Base-by-base conservation (phyloP, 169 alveolate species). In the Cyclospora cayetanensis region DNA sequence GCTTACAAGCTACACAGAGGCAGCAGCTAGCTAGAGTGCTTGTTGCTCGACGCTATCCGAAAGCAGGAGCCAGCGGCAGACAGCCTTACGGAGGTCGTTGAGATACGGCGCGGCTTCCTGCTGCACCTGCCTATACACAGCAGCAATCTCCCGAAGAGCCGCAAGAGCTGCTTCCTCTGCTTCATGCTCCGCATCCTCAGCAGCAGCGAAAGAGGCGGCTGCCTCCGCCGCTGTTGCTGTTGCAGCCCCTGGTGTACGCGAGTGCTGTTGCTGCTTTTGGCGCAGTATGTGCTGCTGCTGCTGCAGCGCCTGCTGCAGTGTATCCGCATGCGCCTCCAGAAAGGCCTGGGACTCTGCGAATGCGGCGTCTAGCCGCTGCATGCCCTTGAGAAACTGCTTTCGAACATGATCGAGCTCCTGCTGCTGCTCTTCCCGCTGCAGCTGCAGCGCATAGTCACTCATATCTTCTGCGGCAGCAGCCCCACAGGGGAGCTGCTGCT, bases 81-180 rank as follows among this genome's bases (percentile, higher is more conserved):
- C 55, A 25, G 22, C 35, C 92, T 68, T 46, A 86, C 92, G 39
- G 52, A 86, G 83, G 11, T 37, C 2, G 27, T 52, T 35, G 4
- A 86, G 74, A 52, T 68, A 86, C 18, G 86, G 92, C 0, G 70
- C 55, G 31, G 79, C 50, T 46, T 86, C 85, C 76, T 86, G 79
- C 92, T 86, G 79, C 42, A 60, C 79, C 86, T 86, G 84, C 42
- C 29, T 70, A 60, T 86, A 86, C 50, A 86, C 55, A 37, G 92
- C 84, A 25, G 74, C 65, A 29, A 86, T 68, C 60, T 86, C 92
- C 20, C 79, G 41, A 43, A 86, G 35, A 0, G 92, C 85, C 22
- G 79, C 92, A 15, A 46, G 70, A 4, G 79, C 86, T 27, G 60
- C 86, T 20, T 12, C 74, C 34, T 31, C 74, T 55, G 60, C 90